Percentiles rank a stretch among this genome's conserved stretches.
Evolutionary conservation across 1,284 basidiomycete species (phyloP).

Genomic region (Puccinia brachypodii): DNA sequence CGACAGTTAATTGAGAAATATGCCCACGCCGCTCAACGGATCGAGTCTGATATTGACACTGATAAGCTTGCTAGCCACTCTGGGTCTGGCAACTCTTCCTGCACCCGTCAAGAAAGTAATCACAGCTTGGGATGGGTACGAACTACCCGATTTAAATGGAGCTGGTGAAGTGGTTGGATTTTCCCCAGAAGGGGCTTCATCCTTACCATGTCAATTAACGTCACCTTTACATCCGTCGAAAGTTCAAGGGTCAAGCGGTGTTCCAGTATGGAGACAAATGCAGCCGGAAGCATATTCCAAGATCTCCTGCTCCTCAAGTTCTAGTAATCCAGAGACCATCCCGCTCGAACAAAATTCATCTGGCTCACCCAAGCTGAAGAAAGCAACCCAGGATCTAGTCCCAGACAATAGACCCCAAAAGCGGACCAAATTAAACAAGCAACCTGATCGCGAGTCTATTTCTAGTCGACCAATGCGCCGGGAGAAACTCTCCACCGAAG

Average conservation of each 20-base stretch:
- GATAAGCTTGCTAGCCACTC: neutral
- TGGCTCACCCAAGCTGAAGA: neutral
- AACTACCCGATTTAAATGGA: neutral
- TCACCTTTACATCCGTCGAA: neutral
- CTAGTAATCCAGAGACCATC: neutral
- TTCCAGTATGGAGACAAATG: neutral
- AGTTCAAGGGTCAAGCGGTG: neutral
- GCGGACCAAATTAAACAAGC: neutral
- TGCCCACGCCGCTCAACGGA: neutral
- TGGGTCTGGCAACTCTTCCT: neutral
- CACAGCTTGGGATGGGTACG: neutral
- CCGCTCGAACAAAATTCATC: neutral
- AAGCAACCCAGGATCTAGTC: too few relatives aligned
- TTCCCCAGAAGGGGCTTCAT: neutral
- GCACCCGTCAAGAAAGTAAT: neutral
- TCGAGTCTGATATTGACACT: neutral
- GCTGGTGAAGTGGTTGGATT: neutral
- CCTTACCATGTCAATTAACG: too few relatives aligned
- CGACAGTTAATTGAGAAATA: too few relatives aligned
- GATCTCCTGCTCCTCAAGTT: neutral
- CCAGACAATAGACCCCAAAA: neutral
- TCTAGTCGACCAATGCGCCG: too few relatives aligned
- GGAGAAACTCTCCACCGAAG: too few relatives aligned
- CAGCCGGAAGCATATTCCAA: neutral
- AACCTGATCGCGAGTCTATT: too few relatives aligned